Evolutionary conservation across 208 protist species (phyloP).

Genomic region (Herpetomonas tarakana): DNA sequence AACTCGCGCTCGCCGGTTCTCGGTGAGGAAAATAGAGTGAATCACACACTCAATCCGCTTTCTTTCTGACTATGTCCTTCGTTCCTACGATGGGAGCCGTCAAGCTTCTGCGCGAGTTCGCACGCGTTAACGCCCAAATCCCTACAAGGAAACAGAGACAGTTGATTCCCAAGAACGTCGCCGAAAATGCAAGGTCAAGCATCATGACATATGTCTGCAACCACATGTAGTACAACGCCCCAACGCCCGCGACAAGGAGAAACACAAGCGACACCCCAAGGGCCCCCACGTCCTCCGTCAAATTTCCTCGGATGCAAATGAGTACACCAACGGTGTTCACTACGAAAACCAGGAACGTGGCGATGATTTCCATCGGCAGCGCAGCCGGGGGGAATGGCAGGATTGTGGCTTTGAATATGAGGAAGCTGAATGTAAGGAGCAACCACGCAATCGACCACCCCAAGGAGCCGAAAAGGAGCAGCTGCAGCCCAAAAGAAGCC

Average conservation of each 20-base stretch:
- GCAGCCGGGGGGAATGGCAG: conserved; percentile 47
- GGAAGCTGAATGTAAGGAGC: conserved; percentile 38
- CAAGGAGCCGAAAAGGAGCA: conserved; percentile 28
- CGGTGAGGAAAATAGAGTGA: no score
- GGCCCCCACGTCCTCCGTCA: conserved; percentile 28
- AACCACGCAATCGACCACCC: conserved; percentile 37
- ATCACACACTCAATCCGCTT: background rate
- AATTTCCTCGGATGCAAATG: conserved; percentile 47
- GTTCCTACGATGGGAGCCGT: background rate
- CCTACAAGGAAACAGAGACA: conserved; percentile 19
- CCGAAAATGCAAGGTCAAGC: conserved; percentile 56
- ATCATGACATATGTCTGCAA: conserved; percentile 67
- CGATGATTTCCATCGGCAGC: conserved; percentile 50
- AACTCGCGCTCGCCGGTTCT: no score
- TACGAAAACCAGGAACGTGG: conserved; percentile 30
- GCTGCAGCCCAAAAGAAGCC: conserved; percentile 43
- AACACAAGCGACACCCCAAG: conserved; percentile 30
- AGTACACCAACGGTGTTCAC: conserved; percentile 23
- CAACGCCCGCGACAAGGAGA: conserved; percentile 25
- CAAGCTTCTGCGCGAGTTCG: background rate
- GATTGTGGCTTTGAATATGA: conserved; percentile 45
- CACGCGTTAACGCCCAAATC: background rate
- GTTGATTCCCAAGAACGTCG: conserved; percentile 40
- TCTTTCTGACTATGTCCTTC: background rate
- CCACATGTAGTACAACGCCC: conserved; percentile 68